phyloP scores from a whole-genome alignment of 2,329 filamentous ascomycete species.

The Penicillium sp. region DNA sequence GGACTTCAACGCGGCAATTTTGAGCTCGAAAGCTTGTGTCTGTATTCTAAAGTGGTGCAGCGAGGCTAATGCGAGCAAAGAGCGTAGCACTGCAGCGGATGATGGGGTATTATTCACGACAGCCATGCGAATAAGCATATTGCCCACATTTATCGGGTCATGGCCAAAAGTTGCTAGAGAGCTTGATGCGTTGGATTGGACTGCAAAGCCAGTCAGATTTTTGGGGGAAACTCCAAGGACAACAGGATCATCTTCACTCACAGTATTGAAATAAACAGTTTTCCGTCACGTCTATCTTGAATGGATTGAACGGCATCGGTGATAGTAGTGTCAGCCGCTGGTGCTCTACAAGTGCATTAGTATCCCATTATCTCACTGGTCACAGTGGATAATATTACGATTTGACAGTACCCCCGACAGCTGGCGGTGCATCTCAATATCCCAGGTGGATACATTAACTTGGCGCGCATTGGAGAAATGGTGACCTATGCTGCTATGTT shows the following conservation, averaged over 20 bases:
- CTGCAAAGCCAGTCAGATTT: neutral
- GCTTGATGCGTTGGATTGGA: neutral
- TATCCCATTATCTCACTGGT: neutral
- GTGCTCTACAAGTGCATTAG: neutral
- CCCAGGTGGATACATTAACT: neutral
- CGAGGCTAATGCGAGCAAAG: neutral
- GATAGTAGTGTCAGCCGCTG: neutral
- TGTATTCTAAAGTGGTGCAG: neutral
- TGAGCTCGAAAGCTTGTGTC: neutral
- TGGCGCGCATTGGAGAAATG: neutral
- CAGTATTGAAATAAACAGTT: neutral
- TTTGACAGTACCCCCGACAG: neutral
- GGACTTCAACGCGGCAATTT: neutral
- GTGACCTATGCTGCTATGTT: neutral
- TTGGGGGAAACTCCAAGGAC: neutral
- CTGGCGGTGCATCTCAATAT: neutral
- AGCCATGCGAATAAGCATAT: slow-evolving; percentile 3
- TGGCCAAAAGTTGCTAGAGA: slow-evolving; percentile 2
- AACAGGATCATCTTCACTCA: neutral
- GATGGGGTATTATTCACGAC: neutral
- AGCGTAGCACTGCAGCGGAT: slow-evolving; percentile 1
- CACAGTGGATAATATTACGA: neutral
- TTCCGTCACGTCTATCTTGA: neutral
- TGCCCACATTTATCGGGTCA: neutral
- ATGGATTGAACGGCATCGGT: neutral